These are phyloP conservation scores for Linnemannia exigua DNA, from an alignment of 192 early-diverging fungal species.

Conservation along the genomic window DNA sequence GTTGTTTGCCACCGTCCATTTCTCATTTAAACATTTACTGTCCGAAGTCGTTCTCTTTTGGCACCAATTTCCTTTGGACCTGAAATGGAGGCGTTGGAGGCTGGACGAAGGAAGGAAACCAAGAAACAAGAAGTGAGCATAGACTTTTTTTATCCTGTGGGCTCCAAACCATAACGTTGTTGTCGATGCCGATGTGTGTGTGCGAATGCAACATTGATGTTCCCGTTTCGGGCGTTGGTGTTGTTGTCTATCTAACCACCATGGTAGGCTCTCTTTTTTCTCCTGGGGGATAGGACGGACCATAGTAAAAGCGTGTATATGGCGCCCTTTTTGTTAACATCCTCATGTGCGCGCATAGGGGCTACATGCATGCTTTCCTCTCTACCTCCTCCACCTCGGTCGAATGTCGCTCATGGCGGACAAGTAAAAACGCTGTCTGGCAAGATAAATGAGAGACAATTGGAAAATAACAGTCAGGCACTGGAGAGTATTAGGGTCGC, in stretches of 20 bases:
- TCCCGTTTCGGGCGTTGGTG: slow-evolving; percentile 2
- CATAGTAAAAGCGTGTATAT: neutral
- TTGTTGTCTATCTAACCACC: neutral
- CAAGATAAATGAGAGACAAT: neutral
- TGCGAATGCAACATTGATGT: neutral
- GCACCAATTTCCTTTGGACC: neutral
- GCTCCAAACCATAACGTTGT: neutral
- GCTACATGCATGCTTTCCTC: neutral
- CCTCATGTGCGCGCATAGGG: neutral
- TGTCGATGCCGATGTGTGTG: too few species aligned
- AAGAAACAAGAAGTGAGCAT: neutral
- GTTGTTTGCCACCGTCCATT: neutral
- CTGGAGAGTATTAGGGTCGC: neutral
- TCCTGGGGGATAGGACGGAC: neutral
- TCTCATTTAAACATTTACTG: neutral
- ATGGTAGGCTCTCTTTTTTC: neutral
- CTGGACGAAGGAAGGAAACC: too few species aligned
- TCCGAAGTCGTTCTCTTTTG: neutral
- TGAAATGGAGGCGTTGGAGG: neutral
- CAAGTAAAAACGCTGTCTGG: neutral
- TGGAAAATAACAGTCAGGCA: neutral
- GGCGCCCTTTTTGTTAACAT: neutral
- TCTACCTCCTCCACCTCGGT: neutral
- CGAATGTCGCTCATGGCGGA: neutral
- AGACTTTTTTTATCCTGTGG: neutral